Percentiles rank a stretch among this genome's conserved stretches.
These are phyloP conservation scores for Rhodotorula sp. DNA, from an alignment of 1,284 basidiomycete species.

Conservation along the genomic window DNA sequence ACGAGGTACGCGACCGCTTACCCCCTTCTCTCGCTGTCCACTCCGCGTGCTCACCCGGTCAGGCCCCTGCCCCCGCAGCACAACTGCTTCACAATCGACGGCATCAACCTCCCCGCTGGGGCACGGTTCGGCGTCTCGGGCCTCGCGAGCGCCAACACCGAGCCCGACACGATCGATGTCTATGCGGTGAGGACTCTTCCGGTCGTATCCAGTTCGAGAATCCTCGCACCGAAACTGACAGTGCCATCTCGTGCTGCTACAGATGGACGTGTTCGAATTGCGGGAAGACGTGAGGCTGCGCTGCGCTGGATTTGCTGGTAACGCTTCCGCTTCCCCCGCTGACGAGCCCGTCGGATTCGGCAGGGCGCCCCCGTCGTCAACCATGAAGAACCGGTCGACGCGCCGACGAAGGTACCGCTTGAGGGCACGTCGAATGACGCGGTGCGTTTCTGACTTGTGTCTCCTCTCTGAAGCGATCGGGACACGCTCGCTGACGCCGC, in stretches of 20 bases:
- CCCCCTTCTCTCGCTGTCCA: not conserved
- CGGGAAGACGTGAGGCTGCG: not conserved
- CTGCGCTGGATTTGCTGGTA: too few species aligned
- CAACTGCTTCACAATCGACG: slow-evolving; percentile 45
- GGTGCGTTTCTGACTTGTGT: slow-evolving; percentile 10
- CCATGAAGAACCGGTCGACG: slow-evolving; percentile 24
- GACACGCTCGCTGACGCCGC: not conserved
- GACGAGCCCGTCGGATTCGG: too few species aligned
- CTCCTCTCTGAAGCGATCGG: too few species aligned
- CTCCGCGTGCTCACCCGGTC: not conserved
- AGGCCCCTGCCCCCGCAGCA: slow-evolving; percentile 22
- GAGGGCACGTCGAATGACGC: slow-evolving; percentile 38
- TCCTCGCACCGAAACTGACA: not conserved
- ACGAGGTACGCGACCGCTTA: slow-evolving; percentile 17
- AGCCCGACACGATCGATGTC: slow-evolving; percentile 46
- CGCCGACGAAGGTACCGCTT: slow-evolving; percentile 4
- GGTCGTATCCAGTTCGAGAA: not conserved
- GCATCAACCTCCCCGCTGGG: slow-evolving; percentile 40
- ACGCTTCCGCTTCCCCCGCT: not conserved
- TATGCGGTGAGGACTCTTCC: slow-evolving; percentile 35
- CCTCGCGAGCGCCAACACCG: slow-evolving; percentile 44
- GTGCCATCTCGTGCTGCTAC: too few species aligned
- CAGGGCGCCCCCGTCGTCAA: slow-evolving; percentile 2
- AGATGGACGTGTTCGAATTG: slow-evolving; percentile 41
- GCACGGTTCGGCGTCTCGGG: slow-evolving; percentile 43